These are phyloP conservation scores for Bryoerythrophyllum caledonicum DNA, from an alignment of 225 moss, liverwort and hornwort genomes.

Conservation along the genomic window DNA sequence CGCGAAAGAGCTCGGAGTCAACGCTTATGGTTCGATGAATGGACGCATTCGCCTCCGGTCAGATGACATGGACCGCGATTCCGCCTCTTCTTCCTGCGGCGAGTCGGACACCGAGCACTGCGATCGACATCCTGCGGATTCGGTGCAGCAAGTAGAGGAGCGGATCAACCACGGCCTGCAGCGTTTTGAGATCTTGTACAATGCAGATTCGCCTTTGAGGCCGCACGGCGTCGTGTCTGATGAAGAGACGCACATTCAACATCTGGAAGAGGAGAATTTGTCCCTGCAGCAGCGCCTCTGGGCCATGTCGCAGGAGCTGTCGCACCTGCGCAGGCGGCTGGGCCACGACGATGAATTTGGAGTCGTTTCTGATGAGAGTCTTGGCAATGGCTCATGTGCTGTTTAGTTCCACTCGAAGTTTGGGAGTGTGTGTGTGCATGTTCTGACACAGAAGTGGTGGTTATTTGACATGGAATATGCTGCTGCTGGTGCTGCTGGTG, in stretches of 20 bases:
- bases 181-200: constrained; percentile 49
- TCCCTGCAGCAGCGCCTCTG: constrained; percentile 50
- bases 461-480: constrained; percentile 16
- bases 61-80: constrained; percentile 21
- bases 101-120: constrained; percentile 26
- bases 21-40: constrained; percentile 24
- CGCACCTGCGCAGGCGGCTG: constrained; percentile 39
- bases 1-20: constrained; percentile 26
- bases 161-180: constrained; percentile 52
- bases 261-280: constrained; percentile 52
- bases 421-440: constrained; percentile 11
- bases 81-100: constrained; percentile 18
- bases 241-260: constrained; percentile 48
- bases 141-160: constrained; percentile 51
- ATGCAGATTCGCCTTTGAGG: constrained; percentile 29
- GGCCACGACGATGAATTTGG: constrained; percentile 33
- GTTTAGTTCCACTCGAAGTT: constrained; percentile 13
- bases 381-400: constrained; percentile 37
- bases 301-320: constrained; percentile 52
- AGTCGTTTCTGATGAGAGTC: constrained; percentile 45
- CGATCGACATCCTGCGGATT: constrained; percentile 25
- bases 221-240: constrained; percentile 34
- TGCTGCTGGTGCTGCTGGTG: constrained; percentile 4
- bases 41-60: constrained; percentile 25
- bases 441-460: constrained; percentile 17